Evolutionary conservation across 768 basidiomycete genomes (phyloP), one percentile per base, ranked within the genome.

Genomic region (Rhodotorula paludigena): DNA sequence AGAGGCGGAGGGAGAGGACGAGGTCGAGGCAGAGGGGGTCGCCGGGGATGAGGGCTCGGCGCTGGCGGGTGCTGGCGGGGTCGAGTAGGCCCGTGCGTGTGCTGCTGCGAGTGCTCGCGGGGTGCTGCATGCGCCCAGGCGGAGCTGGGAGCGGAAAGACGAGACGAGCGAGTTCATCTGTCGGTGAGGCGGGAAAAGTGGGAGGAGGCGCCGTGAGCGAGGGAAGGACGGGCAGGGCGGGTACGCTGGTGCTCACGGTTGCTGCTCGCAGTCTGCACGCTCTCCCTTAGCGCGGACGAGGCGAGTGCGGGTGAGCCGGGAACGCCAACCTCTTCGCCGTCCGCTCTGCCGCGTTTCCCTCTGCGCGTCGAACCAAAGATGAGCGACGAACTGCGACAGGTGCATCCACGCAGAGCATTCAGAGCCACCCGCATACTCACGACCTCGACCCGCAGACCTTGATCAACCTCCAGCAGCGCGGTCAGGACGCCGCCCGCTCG

Each of bases 401-500:
- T 68, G 21, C 28, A 51, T 38, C 25, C 7, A 1, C n/a, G n/a
- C n/a, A 2, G 20, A 23, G 3, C 47, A 9, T n/a, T 28, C 45
- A n/a, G 11, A 25, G 41, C 3, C 9, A 12, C 59, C 36, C 15
- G 10, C 44, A 12, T 28, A 30, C 33, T 23, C 38, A 33, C 12
- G n/a, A n/a, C n/a, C n/a, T n/a, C n/a, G n/a, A n/a, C 16, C 23
- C 32, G 6, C 66, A 73, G 72, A 68, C 64, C 32, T 30, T 73
- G 11, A 32, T 67, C 14, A 68, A 73, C 39, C 60, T 73, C 9
- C 68, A 73, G 53, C 33, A 51, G 12, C 72, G 70, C 48, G 55
- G 64, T 21, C 39, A 61, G 32, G 68, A 67, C 25, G 68, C 68
- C 35, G 35, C 54, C 12, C 55, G 64, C n/a, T 58, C 64, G 28